A percentile compares a stretch with the other conserved stretches of the same genome.
These are phyloP conservation scores for Biscutella auriculata DNA, from an alignment of 441 rosid genomes.

Conservation along the genomic window DNA sequence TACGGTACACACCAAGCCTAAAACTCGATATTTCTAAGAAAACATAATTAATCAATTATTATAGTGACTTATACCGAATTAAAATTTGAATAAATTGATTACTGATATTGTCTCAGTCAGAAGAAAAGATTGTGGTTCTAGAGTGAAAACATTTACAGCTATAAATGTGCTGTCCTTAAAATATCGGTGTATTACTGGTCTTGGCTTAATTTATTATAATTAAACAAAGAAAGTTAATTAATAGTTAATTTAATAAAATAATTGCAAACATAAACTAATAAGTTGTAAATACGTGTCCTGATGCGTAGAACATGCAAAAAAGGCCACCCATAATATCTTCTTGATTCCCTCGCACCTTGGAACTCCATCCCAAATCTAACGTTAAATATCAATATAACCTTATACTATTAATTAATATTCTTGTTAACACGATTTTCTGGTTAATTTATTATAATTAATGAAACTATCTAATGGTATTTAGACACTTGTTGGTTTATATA, in stretches of 20 bases:
- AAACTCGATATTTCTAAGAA: not conserved
- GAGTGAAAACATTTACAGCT: constrained; percentile 9
- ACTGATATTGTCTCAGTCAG: not conserved
- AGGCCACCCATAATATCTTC: not conserved
- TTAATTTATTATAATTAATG: no score
- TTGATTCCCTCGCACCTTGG: constrained; percentile 7
- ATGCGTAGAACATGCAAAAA: not conserved
- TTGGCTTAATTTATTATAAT: not conserved
- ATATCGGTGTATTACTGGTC: not conserved
- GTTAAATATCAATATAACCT: no score
- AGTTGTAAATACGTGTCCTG: not conserved
- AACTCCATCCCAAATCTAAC: constrained; percentile 1
- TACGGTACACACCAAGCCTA: not conserved
- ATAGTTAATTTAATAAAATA: not conserved
- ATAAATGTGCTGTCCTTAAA: constrained; percentile 1
- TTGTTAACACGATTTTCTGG: no score
- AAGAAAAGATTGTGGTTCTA: not conserved
- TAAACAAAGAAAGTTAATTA: not conserved
- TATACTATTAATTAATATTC: no score
- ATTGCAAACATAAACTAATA: not conserved
- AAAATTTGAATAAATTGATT: constrained; percentile 6
- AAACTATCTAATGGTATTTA: no score
- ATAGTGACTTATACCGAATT: constrained; percentile 9
- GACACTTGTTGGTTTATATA: no score
- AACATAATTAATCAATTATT: not conserved